A percentile compares a stretch with the other conserved stretches of the same genome.
phyloP scores from a whole-genome alignment of 73 alveolate species.

The Durusdinium trenchii region DNA sequence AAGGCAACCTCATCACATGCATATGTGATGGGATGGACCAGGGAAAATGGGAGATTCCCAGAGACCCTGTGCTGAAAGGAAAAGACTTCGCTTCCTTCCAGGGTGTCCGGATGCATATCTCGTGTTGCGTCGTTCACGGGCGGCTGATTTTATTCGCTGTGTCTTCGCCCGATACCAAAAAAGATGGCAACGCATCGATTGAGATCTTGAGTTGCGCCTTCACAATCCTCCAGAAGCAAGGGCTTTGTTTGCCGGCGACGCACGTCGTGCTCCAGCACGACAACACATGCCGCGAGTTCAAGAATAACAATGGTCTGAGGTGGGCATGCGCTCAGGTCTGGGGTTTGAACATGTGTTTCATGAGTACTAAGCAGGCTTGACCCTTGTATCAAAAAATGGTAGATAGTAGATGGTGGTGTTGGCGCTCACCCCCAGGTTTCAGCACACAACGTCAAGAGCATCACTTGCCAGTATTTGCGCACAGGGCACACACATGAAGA shows the following conservation, averaged over 20 bases:
- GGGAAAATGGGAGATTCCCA: not conserved
- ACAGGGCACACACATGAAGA: too few species aligned
- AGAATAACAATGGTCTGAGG: not conserved
- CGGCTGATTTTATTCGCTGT: not conserved
- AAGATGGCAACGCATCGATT: not conserved
- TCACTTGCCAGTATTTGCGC: too few species aligned
- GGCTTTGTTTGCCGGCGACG: not conserved
- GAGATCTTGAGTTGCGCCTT: not conserved
- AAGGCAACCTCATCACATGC: not conserved
- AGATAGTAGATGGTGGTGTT: too few species aligned
- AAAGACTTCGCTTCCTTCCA: not conserved
- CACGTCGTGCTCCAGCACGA: not conserved
- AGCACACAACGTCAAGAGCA: too few species aligned
- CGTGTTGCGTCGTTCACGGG: not conserved
- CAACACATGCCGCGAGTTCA: constrained; percentile 5
- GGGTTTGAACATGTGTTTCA: too few species aligned
- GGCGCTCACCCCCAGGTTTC: too few species aligned
- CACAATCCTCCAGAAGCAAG: not conserved
- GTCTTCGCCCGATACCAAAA: not conserved
- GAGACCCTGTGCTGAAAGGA: not conserved
- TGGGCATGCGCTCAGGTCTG: too few species aligned
- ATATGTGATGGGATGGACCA: not conserved
- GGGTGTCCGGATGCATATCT: not conserved
- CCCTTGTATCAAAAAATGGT: too few species aligned
- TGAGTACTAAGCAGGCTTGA: too few species aligned